These are phyloP conservation scores for Lactuca sativa DNA, from an alignment of 129 eudicot species.

Conservation along the genomic window DNA sequence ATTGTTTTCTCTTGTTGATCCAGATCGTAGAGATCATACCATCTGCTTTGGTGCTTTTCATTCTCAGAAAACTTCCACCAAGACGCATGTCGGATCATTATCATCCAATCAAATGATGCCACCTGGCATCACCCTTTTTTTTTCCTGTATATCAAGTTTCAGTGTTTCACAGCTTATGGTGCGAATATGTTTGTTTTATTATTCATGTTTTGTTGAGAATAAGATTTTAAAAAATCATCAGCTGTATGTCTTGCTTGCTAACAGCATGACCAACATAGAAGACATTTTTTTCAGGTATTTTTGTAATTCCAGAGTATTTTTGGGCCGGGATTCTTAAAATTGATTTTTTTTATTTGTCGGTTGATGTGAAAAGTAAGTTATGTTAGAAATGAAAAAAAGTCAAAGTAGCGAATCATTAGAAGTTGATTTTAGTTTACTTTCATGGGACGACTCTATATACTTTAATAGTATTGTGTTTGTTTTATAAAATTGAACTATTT, in stretches of 20 bases:
- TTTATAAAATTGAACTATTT: too few relatives aligned
- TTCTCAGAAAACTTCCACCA: conserved; percentile 77
- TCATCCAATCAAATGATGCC: conserved; percentile 52
- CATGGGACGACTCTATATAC: too few relatives aligned
- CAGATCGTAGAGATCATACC: conserved; percentile 82
- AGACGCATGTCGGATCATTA: conserved; percentile 66
- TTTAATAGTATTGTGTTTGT: too few relatives aligned
- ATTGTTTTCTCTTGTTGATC: not conserved
- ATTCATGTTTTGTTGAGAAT: conserved; percentile 17
- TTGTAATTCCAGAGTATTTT: conserved; percentile 16
- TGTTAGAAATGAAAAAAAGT: too few relatives aligned
- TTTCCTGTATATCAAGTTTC: conserved; percentile 2
- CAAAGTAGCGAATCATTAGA: too few relatives aligned
- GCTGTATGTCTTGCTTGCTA: conserved; percentile 34
- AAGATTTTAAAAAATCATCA: conserved; percentile 18
- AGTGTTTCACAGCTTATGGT: conserved; percentile 14
- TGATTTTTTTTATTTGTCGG: too few relatives aligned
- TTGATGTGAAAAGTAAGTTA: not conserved
- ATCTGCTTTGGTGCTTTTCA: conserved; percentile 81
- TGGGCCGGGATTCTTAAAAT: not conserved
- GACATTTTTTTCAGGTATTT: conserved; percentile 20
- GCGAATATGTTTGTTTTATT: conserved; percentile 12
- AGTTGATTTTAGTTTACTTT: too few relatives aligned
- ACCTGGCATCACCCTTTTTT: conserved; percentile 4
- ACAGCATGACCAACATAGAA: conserved; percentile 29